phyloP scores from a whole-genome alignment of 1,284 basidiomycete species.

The Serendipita sp. region DNA sequence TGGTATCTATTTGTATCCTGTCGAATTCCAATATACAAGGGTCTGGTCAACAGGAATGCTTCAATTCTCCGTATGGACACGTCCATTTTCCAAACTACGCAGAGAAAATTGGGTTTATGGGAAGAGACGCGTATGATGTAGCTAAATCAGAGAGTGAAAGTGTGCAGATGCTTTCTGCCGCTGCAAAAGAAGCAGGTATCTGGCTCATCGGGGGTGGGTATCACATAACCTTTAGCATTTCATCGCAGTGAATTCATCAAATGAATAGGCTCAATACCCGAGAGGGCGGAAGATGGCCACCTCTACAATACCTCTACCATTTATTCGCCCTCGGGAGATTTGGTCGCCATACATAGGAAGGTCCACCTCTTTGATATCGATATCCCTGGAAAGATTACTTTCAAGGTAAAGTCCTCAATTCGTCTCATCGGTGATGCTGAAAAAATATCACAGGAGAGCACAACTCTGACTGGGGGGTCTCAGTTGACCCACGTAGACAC shows the following conservation, averaged over 20 bases:
- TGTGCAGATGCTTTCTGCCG: slow-evolving; percentile 67
- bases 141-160: slow-evolving; percentile 56
- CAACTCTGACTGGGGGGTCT: slow-evolving; percentile 74
- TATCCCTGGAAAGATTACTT: slow-evolving; percentile 90
- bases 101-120: slow-evolving; percentile 56
- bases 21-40: neutral
- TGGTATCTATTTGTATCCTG: slow-evolving; percentile 6
- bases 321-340: slow-evolving; percentile 73
- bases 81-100: slow-evolving; percentile 73
- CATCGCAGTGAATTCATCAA: neutral
- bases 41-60: slow-evolving; percentile 66
- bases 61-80: slow-evolving; percentile 94
- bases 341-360: slow-evolving; percentile 85
- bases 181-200: slow-evolving; percentile 65
- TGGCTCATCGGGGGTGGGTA: slow-evolving; percentile 83
- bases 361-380: slow-evolving; percentile 98
- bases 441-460: slow-evolving; percentile 59
- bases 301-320: slow-evolving; percentile 91
- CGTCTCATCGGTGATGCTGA: neutral
- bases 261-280: slow-evolving; percentile 71
- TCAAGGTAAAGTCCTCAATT: slow-evolving; percentile 50
- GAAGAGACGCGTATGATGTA: slow-evolving; percentile 43
- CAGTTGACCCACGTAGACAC: slow-evolving; percentile 79
- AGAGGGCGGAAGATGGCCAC: slow-evolving; percentile 45
- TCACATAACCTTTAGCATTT: neutral